Base-by-base conservation (phyloP, 176 grass and related monocot species). In the Otatea glauca region DNA sequence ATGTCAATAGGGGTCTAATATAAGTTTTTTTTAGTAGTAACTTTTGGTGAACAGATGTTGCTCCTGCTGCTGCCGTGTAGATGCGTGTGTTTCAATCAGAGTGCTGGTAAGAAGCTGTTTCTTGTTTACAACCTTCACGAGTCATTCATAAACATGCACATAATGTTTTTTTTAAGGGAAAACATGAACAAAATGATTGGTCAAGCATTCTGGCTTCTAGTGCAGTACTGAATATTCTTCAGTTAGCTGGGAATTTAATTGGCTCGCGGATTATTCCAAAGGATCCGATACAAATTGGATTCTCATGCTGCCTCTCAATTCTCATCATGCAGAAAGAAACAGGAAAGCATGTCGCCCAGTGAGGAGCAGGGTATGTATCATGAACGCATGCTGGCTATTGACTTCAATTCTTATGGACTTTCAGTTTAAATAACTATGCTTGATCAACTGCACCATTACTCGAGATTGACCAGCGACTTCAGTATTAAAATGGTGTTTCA, bases 371-470 rank as follows among this genome's bases (percentile, higher is more conserved):
- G 9, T 5, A 41, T 17, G 38, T 6, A 5, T 37, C 20, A 83
- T 47, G 24, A 5, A 60, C 37, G 23, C 80, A 34, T 73, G 56
- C 25, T 80, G 2, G 18, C 47, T 34, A 43, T 25, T 54, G 65
- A 32, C 44, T 20, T 63, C 71, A 50, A 49, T 70, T 69, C 12
- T 60, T 67, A 39, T 24, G 61, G 39, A 83, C 45, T 72, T 67
- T 0, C 6, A 25, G 37, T 43, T 9, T 1, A 29, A 29, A 29
- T 71, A 65, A 77, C 7, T 53, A 18, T 64, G 60, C 16, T 53
- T 0, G 17, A 65, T 54, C 86, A 83, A 65, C 21, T 56, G 65
- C 44, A 35, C 56, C 18, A 9, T 63, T 41, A 39, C 51, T 63
- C 16, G 18, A 50, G 20, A 79, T 15, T 41, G 75, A 63, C 29